Base-by-base conservation (phyloP, 371 early-diverging fungal species). In the Coemansia sp. region DNA sequence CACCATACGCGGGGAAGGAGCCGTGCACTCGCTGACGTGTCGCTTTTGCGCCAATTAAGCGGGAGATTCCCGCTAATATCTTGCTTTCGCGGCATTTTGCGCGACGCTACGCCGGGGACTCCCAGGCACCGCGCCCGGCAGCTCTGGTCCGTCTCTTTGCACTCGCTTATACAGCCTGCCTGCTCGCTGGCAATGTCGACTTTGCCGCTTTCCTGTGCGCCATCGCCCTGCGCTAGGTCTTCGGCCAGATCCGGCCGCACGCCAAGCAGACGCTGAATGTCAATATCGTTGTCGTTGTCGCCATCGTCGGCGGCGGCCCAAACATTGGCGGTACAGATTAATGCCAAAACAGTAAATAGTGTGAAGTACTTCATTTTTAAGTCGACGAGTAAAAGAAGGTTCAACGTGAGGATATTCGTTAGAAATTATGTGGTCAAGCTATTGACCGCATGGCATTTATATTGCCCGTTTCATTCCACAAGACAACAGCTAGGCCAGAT, bases 41-140 rank as follows among this genome's bases (percentile, higher is more conserved):
- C 16, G 33, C 32, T 16, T 3, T 50, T 50, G 50, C 50, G 50
- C 50, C 50, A 50, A 8, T 50, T 50, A 8, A 50, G 9, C 3
- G 50, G 50, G 9, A 50, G n/a, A 7, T 50, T 50, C 33, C 50
- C 50, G 34, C 7, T 33, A n/a, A 50, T 50, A 14, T 50, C 50
- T 39, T 71, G 72, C 43, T 71, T 71, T 4, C 72, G 38, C 3
- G 72, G 72, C 50, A 52, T 38, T 36, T 66, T 67, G 42, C 72
- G 63, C 16, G 67, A 50, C 14, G 72, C 72, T 29, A 60, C 72
- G 12, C 72, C 72, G 16, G 72, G 72, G 4, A 67, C 72, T 0
- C 72, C 72, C 55, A 72, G 47, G 37, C 72, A 72, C 10, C 67
- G 46, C 4, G 72, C 72, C 0, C 60, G 58, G 50, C 72, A 72